Base-by-base conservation (phyloP, 495 filamentous ascomycete species). In the Penicillium soppii region DNA sequence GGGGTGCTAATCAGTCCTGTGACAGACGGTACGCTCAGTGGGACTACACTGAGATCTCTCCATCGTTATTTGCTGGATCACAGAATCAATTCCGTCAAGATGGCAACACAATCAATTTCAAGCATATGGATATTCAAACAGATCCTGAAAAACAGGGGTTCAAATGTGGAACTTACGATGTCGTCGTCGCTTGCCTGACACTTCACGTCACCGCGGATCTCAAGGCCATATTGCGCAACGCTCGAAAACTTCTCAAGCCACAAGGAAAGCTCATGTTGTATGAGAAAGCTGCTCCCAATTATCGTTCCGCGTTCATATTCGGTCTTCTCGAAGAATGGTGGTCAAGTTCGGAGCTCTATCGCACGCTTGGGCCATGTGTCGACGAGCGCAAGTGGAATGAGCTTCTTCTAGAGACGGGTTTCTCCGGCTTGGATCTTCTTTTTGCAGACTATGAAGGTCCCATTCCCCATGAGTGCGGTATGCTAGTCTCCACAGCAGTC, bases 31-130 rank as follows among this genome's bases (percentile, higher is more conserved):
- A 37, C 35, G 35, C 35, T n/a, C 70, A 46, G 6, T 59, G 51
- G 47, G 52, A 52, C 3, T 77, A 70, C 54, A 82, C 80, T 5
- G 77, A 83, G 49, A 73, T 81, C 15, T 79, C 75, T 0, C 32
- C 47, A 9, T 71, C 63, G 10, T 52, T 55, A 17, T 59, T 59
- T n/a, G 23, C 40, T n/a, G 19, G 44, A n/a, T 48, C 52, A 1
- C 29, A 36, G 16, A 19, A 35, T 5, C 32, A 22, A 13, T 56
- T 59, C 32, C 29, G 27, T 5, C 15, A 23, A 5, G 42, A 55
- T 9, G 44, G 33, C 2, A 23, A 32, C 7, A 39, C 29, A n/a
- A 50, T 59, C 38, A 25, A 9, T 2, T 59, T 52, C 40, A 50
- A 61, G 25, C 48, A 52, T 5, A 52, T 81, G 0, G 67, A 83